These are phyloP conservation scores for Claviceps spartinae DNA, from an alignment of 2,329 filamentous ascomycete genomes.

Conservation along the genomic window DNA sequence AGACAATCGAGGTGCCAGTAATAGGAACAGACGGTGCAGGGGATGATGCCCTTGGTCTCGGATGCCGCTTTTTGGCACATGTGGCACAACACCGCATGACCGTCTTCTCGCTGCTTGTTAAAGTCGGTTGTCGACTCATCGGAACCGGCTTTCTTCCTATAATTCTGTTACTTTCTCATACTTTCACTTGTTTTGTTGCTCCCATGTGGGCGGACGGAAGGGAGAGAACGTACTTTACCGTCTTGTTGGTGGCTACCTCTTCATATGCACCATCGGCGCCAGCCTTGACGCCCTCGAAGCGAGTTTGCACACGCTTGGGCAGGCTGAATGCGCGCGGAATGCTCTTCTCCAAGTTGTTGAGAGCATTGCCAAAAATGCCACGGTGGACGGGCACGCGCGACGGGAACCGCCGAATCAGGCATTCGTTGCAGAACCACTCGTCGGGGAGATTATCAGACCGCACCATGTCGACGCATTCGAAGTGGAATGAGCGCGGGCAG, in stretches of 20 bases:
- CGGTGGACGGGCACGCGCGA: constrained; percentile 31
- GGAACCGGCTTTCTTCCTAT: constrained; percentile 38
- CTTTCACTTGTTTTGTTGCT: neutral
- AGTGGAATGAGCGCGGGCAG: constrained; percentile 82
- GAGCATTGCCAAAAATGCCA: constrained; percentile 48
- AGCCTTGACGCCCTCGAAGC: constrained; percentile 68
- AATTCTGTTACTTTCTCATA: neutral
- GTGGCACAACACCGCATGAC: constrained; percentile 64
- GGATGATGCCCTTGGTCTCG: constrained; percentile 56
- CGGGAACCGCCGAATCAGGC: constrained; percentile 37
- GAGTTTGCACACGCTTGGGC: constrained; percentile 55
- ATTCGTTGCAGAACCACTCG: constrained; percentile 77
- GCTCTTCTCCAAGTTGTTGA: constrained; percentile 51
- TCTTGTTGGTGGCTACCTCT: constrained; percentile 48
- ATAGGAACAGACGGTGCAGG: constrained; percentile 70
- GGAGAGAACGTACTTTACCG: constrained; percentile 41
- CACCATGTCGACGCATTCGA: constrained; percentile 74
- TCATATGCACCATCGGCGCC: constrained; percentile 70
- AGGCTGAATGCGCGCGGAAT: constrained; percentile 63
- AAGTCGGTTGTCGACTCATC: constrained; percentile 53
- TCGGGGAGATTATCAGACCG: constrained; percentile 52
- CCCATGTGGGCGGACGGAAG: too few relatives aligned
- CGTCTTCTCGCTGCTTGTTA: constrained; percentile 59
- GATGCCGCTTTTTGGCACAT: constrained; percentile 55
- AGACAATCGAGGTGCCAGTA: constrained; percentile 91